phyloP scores from a whole-genome alignment of 2,329 filamentous ascomycete genomes.

The Ophiocordyceps unilateralis region DNA sequence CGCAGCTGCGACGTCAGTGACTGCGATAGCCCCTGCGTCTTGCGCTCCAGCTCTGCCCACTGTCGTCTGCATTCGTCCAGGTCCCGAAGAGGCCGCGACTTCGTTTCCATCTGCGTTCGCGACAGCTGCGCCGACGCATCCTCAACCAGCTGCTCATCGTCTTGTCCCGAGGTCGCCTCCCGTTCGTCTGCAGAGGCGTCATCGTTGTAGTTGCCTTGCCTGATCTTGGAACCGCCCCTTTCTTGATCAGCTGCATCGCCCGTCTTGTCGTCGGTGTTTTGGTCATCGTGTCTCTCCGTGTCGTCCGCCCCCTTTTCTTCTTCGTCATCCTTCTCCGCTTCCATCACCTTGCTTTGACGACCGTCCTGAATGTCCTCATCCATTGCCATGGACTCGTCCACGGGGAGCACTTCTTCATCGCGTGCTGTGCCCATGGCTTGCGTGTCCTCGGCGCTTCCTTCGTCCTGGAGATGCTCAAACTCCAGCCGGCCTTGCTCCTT shows the following conservation, averaged over 20 bases:
- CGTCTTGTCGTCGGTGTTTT: conserved; percentile 21
- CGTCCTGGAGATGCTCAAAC: conserved; percentile 83
- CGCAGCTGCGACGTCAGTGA: conserved; percentile 87
- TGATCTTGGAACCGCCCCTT: conserved; percentile 41
- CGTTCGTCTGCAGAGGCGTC: conserved; percentile 18
- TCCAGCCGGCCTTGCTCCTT: conserved; percentile 58
- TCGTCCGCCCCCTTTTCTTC: conserved; percentile 19
- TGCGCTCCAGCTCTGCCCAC: conserved; percentile 72
- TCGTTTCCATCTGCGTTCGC: conserved; percentile 43
- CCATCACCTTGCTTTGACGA: conserved; percentile 25
- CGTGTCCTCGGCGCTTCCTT: conserved; percentile 64
- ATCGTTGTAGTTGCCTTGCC: conserved; percentile 39
- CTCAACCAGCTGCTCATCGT: conserved; percentile 24
- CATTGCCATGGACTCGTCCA: conserved; percentile 81
- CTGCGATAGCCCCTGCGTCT: conserved; percentile 73
- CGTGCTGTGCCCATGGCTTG: conserved; percentile 82
- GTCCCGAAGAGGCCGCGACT: conserved; percentile 14
- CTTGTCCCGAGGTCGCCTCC: conserved; percentile 20
- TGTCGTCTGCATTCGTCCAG: conserved; percentile 46
- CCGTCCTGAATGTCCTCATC: conserved; percentile 47
- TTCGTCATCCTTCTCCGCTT: conserved; percentile 25
- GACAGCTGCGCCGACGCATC: conserved; percentile 47
- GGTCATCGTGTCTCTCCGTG: conserved; percentile 21
- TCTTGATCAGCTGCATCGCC: conserved; percentile 31
- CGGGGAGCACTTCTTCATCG: conserved; percentile 68